Evolutionary conservation across 495 filamentous ascomycete species (phyloP).

Genomic region (Trichoderma orchidacearum): DNA sequence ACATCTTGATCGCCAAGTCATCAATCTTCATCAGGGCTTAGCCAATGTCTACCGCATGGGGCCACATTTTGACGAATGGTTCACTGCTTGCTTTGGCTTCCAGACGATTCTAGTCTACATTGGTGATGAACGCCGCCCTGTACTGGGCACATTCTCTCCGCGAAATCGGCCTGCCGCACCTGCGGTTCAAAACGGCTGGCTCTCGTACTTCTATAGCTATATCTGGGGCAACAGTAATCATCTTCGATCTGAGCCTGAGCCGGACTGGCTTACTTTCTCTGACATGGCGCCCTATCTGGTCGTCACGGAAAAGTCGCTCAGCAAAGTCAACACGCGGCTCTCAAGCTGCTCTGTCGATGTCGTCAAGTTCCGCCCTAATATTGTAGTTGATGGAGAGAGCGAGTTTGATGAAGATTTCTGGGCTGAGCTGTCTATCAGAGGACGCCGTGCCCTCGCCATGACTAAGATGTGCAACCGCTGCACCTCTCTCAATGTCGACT

Average conservation of each 20-base stretch:
- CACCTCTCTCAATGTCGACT: slow-evolving; percentile 70
- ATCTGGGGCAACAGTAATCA: background rate
- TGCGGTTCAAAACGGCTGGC: background rate
- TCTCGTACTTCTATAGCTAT: slow-evolving; percentile 1
- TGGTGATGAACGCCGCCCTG: slow-evolving; percentile 44
- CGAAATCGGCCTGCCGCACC: slow-evolving; percentile 4
- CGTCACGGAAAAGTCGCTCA: slow-evolving; percentile 53
- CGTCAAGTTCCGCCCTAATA: slow-evolving; percentile 76
- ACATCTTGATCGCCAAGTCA: slow-evolving; percentile 32
- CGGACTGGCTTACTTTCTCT: slow-evolving; percentile 50
- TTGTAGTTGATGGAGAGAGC: slow-evolving; percentile 48
- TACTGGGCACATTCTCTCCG: slow-evolving; percentile 45
- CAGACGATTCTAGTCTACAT: slow-evolving; percentile 54
- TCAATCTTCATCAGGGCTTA: slow-evolving; percentile 50
- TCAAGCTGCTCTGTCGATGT: slow-evolving; percentile 47
- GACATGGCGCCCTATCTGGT: slow-evolving; percentile 71
- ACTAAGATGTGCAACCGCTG: slow-evolving; percentile 78
- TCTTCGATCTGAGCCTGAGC: slow-evolving; percentile 4
- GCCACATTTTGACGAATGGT: slow-evolving; percentile 53
- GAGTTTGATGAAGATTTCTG: slow-evolving; percentile 84
- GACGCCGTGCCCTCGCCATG: slow-evolving; percentile 34
- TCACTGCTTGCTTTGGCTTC: slow-evolving; percentile 57
- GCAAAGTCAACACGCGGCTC: slow-evolving; percentile 49
- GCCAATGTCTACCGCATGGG: slow-evolving; percentile 58
- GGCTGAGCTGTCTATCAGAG: slow-evolving; percentile 43